Evolutionary conservation across 345 rosid species (phyloP).

Genomic region (Linum tenue): DNA sequence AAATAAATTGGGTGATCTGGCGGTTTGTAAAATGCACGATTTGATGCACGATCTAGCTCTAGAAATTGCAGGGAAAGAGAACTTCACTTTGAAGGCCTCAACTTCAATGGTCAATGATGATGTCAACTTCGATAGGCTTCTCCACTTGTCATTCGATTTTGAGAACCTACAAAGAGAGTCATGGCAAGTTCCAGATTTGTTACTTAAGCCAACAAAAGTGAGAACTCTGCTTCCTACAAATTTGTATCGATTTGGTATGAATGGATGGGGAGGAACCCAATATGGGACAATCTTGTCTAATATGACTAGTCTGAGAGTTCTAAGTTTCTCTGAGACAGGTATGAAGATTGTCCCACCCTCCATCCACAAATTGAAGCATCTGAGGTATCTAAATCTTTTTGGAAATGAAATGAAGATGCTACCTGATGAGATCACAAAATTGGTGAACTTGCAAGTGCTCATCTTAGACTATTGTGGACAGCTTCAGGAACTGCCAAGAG

Average conservation of each 20-base stretch:
- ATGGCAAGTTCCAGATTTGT: not conserved
- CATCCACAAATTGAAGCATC: constrained; percentile 16
- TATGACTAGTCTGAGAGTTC: constrained; percentile 8
- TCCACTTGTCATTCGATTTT: constrained; percentile 6
- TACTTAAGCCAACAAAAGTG: not conserved
- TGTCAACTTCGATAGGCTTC: not conserved
- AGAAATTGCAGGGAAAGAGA: no score
- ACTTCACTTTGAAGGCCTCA: no score
- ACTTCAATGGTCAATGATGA: no score
- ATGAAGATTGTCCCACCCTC: constrained; percentile 10
- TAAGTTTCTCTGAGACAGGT: not conserved
- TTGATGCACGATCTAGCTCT: no score
- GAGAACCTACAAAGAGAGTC: not conserved
- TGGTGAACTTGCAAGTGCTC: constrained; percentile 17
- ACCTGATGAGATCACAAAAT: constrained; percentile 8
- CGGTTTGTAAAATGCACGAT: no score
- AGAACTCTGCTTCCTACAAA: constrained; percentile 8
- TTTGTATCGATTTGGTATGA: not conserved
- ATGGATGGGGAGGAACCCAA: not conserved
- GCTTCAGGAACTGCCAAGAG: constrained; percentile 9
- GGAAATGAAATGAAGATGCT: not conserved
- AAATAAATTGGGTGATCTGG: no score
- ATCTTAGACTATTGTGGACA: not conserved
- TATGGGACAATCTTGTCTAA: not conserved
- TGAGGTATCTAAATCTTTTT: constrained; percentile 16